Conservation (phyloP, 805 yeast species). For the Starmerella sirachaensis region DNA sequence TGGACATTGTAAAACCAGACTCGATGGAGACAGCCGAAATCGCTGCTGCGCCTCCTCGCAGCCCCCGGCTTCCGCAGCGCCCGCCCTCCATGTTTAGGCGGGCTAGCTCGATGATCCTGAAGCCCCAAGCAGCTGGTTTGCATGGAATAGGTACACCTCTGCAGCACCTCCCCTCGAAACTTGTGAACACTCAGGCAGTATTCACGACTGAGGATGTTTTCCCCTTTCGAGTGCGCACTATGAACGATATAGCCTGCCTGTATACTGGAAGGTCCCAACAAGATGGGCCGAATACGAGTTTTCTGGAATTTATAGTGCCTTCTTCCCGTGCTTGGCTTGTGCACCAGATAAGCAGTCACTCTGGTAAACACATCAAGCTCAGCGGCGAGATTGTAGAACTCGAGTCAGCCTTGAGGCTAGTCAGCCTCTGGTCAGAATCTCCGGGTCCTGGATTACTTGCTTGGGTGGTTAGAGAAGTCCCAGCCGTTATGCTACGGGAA, state of each 20-base stretch:
- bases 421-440: conserved; percentile 84
- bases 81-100: conserved; percentile 13
- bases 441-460: conserved; percentile 44
- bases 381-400: conserved; percentile 13
- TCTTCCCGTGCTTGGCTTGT: conserved; percentile 7
- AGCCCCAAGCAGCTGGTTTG: not conserved
- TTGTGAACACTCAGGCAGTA: conserved; percentile 58
- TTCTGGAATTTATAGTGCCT: conserved; percentile 48
- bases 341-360: not conserved
- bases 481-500: not conserved
- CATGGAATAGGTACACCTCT: conserved; percentile 37
- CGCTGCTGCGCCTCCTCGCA: too few species aligned
- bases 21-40: too few species aligned
- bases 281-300: conserved; percentile 47
- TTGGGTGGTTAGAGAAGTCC: conserved; percentile 75
- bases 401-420: conserved; percentile 62
- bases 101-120: conserved; percentile 14
- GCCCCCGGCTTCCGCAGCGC: conserved; percentile 2
- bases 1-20: conserved; percentile 1
- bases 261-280: conserved; percentile 69
- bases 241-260: conserved; percentile 80
- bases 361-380: not conserved
- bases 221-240: conserved; percentile 75
- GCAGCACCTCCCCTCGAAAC: conserved; percentile 48
- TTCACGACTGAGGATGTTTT: conserved; percentile 61